These are phyloP conservation scores for Pythium vanterpoolii DNA, from an alignment of 352 stramenopile species.

Conservation along the genomic window DNA sequence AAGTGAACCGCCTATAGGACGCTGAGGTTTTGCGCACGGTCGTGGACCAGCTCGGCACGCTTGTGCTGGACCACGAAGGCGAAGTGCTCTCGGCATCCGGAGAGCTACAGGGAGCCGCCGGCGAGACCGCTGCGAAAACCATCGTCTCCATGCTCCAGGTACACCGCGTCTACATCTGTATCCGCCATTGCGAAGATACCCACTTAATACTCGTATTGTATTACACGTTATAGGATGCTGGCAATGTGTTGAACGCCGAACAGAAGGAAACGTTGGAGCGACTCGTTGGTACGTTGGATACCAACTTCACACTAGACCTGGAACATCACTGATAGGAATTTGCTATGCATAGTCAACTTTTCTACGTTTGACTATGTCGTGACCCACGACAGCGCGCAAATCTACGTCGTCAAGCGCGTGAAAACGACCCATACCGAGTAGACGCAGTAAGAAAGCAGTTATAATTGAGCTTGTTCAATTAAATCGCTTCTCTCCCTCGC, in stretches of 20 bases:
- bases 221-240: conserved; percentile 37
- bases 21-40: conserved; percentile 44
- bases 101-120: conserved; percentile 44
- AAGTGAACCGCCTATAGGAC: conserved; percentile 31
- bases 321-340: too few relatives aligned
- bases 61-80: conserved; percentile 57
- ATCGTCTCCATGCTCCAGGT: conserved; percentile 70
- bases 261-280: conserved; percentile 63
- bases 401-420: conserved; percentile 75
- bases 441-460: background rate
- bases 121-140: conserved; percentile 49
- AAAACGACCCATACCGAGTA: conserved; percentile 19
- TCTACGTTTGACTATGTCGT: conserved; percentile 65
- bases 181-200: too few relatives aligned
- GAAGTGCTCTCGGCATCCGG: conserved; percentile 63
- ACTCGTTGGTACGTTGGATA: conserved; percentile 57
- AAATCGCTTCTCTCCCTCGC: too few relatives aligned
- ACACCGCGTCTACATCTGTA: background rate
- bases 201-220: background rate
- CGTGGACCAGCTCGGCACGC: conserved; percentile 50
- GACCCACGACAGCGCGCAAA: conserved; percentile 53
- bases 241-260: conserved; percentile 43
- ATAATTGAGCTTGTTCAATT: too few relatives aligned
- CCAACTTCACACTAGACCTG: too few relatives aligned
- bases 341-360: conserved; percentile 44